These are phyloP conservation scores for Pezicula neosporulosa DNA, from an alignment of 2,329 filamentous ascomycete species.

Conservation along the genomic window DNA sequence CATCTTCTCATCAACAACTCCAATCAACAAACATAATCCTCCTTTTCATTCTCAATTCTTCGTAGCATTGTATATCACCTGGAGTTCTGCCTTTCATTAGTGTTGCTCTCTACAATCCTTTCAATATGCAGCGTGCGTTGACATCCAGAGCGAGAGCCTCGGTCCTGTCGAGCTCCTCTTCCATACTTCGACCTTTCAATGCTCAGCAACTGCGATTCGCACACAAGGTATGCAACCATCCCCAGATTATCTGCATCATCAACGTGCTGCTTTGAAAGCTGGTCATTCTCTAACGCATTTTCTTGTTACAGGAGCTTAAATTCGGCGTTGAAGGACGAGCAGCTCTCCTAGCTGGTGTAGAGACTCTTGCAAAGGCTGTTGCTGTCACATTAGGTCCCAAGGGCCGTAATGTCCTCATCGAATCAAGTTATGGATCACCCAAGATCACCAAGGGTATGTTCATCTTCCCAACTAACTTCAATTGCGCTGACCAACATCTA, in stretches of 20 bases:
- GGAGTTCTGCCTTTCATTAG: constrained; percentile 20
- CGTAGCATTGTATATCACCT: constrained; percentile 9
- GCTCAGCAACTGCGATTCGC: constrained; percentile 93
- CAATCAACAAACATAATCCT: constrained; percentile 2
- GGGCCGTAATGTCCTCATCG: constrained; percentile 96
- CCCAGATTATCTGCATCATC: background rate
- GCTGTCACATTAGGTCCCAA: constrained; percentile 96
- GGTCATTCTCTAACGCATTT: background rate
- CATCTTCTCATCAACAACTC: background rate
- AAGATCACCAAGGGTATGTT: constrained; percentile 97
- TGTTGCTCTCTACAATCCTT: constrained; percentile 17
- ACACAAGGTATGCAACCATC: constrained; percentile 72
- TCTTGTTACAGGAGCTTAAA: constrained; percentile 75
- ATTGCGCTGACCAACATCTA: constrained; percentile 2
- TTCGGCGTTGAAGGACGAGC: constrained; percentile 95
- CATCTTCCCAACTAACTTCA: background rate
- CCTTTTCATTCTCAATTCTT: constrained; percentile 5
- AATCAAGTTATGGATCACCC: constrained; percentile 96
- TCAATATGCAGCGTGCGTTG: constrained; percentile 93
- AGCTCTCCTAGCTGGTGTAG: constrained; percentile 85
- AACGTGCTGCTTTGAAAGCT: background rate
- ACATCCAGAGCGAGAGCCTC: constrained; percentile 77
- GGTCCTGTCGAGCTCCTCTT: constrained; percentile 67
- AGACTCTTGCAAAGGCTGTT: constrained; percentile 94
- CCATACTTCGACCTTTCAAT: constrained; percentile 63